Conservation (phyloP, 805 yeast species). For the Saccharomycopsis sp. region DNA sequence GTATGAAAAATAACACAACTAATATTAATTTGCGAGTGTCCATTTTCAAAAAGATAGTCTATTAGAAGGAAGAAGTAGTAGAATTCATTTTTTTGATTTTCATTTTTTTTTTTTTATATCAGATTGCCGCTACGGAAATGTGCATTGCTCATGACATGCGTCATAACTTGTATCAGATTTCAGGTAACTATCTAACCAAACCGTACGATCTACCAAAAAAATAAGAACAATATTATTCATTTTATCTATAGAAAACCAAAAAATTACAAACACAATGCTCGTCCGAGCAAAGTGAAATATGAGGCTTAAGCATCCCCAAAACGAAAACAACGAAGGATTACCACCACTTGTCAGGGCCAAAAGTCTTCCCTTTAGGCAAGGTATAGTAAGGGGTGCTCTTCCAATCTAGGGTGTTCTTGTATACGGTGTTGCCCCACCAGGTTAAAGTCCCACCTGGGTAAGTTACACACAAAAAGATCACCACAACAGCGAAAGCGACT, state of each 20-base stretch:
- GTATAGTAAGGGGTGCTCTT: slow-evolving; percentile 29
- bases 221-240: neutral
- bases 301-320: neutral
- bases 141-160: too few species aligned
- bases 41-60: too few species aligned
- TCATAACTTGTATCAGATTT: too few species aligned
- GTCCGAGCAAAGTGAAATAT: neutral
- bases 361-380: slow-evolving; percentile 37
- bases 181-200: too few species aligned
- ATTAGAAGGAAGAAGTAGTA: too few species aligned
- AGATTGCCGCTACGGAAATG: too few species aligned
- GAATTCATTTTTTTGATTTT: too few species aligned
- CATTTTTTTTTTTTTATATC: too few species aligned
- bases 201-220: neutral
- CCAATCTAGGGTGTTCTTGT: slow-evolving; percentile 34
- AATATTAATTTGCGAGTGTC: too few species aligned
- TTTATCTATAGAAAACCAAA: neutral
- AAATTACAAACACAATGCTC: neutral
- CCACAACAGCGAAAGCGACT: slow-evolving; percentile 51
- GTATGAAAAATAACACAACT: slow-evolving; percentile 39
- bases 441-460: slow-evolving; percentile 32
- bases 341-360: slow-evolving; percentile 48
- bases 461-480: slow-evolving; percentile 47
- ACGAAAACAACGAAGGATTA: slow-evolving; percentile 17
- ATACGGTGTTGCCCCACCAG: slow-evolving; percentile 61